Base-by-base conservation (phyloP, 2,329 filamentous ascomycete species). In the Mollisia scopiformis region DNA sequence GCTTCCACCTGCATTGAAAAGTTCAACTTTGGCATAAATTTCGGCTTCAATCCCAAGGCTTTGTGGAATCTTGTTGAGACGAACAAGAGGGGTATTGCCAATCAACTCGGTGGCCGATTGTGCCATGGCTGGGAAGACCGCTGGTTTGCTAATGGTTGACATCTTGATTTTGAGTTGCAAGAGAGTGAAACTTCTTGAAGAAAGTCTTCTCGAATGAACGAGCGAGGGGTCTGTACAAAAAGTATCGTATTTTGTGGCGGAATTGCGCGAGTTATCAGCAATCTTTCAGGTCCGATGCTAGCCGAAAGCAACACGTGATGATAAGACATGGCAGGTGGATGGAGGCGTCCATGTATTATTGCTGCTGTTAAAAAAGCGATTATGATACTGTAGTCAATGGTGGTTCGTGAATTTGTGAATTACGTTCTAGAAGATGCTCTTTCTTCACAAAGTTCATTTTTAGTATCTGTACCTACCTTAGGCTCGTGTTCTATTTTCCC, bases 21-120 rank as follows among this genome's bases (percentile, higher is more conserved):
- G 88, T 78, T 97, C 93, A 61, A 93, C 84, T 78, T 97, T 97
- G 64, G 89, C 93, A 76, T 94, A 97, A 53, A 97, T 89, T 57
- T 92, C 89, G 59, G 91, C 91, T 75, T 95, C 88, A 72, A 99
- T 91, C 56, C 94, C 94, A 21, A 97, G 83, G 56, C 91, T 94
- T 75, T 95, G 89, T 2, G 95, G 95, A 65, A 99, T 88, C 79
- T 90, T 93, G 81, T 97, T 97, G 65, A 99, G 83, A 53, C 91
- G 90, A 43, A 99, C 92, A 57, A 99, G 87, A n/a, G 95, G 95
- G 41, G 94, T 97, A 77, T 96, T 94, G 72, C 93, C 94, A 71
- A 99, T 97, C 68, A 97, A 87, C 77, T 97, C 88, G 49, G 88
- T 90, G 66, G 93, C 90, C 59, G 87, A 88, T 71, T 86, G 72